Percentiles rank a stretch among this genome's conserved stretches.
phyloP scores from a whole-genome alignment of 768 basidiomycete genomes.

The Chalciporus piperatus region DNA sequence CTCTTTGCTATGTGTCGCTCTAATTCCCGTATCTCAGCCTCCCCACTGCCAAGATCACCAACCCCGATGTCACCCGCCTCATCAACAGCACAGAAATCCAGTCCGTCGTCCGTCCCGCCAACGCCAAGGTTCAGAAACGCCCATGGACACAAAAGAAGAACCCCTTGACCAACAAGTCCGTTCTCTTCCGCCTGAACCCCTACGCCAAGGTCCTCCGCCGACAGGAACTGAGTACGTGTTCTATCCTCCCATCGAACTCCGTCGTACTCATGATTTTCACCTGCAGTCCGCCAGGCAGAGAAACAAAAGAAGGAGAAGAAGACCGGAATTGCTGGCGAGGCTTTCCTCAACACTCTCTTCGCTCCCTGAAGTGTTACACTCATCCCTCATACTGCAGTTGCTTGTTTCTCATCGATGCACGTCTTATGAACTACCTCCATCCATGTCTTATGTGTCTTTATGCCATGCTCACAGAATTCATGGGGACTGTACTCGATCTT shows the following conservation, averaged over 20 bases:
- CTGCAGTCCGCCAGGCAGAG: constrained; percentile 68
- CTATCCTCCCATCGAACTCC: not conserved
- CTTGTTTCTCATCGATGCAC: not conserved
- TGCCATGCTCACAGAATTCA: constrained; percentile 18
- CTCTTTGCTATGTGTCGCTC: not conserved
- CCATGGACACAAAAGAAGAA: constrained; percentile 99
- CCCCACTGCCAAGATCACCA: constrained; percentile 93
- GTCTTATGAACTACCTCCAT: constrained; percentile 6
- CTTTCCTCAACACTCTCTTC: constrained; percentile 81
- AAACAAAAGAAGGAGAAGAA: constrained; percentile 58
- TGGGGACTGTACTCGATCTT: not conserved
- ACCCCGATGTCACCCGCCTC: constrained; percentile 94
- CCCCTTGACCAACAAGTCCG: constrained; percentile 88
- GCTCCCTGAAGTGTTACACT: constrained; percentile 60
- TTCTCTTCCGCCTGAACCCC: constrained; percentile 97
- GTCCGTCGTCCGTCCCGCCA: constrained; percentile 89
- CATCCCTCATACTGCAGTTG: constrained; percentile 2
- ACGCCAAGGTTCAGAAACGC: constrained; percentile 81
- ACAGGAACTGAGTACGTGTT: constrained; percentile 80
- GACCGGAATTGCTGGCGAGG: constrained; percentile 72
- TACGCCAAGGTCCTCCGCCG: constrained; percentile 94
- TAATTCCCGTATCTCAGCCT: constrained; percentile 47
- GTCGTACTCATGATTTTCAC: constrained; percentile 5
- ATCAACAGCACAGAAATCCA: constrained; percentile 99
- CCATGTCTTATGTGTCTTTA: constrained; percentile 13